These are phyloP conservation scores for Hypoxylon fuscum DNA, from an alignment of 495 filamentous ascomycete genomes.

Conservation along the genomic window DNA sequence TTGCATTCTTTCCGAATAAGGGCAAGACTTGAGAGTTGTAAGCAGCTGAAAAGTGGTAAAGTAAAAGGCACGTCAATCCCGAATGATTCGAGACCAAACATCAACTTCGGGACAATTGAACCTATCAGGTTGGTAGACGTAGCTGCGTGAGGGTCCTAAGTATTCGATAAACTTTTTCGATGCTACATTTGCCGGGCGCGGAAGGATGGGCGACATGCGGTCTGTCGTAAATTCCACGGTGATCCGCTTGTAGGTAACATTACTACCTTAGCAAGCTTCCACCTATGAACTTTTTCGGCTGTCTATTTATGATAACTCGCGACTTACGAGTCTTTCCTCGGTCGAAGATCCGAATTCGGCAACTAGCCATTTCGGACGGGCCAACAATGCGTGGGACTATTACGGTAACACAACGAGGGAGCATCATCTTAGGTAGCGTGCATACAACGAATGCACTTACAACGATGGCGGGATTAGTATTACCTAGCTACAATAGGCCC, in stretches of 20 bases:
- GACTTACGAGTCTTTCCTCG: constrained; percentile 29
- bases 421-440: constrained; percentile 9
- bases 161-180: neutral
- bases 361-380: constrained; percentile 23
- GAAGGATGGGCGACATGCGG: constrained; percentile 17
- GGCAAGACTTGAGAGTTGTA: neutral
- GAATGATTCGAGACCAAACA: constrained; percentile 10
- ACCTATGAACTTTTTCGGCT: neutral
- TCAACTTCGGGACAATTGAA: constrained; percentile 3
- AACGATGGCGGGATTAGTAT: constrained; percentile 21
- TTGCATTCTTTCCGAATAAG: constrained; percentile 23
- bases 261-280: constrained; percentile 3
- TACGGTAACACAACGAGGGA: constrained; percentile 23
- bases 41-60: constrained; percentile 33
- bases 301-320: constrained; percentile 10
- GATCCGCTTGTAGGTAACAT: constrained; percentile 23
- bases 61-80: constrained; percentile 22
- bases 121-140: constrained; percentile 18
- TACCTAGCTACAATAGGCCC: constrained; percentile 13
- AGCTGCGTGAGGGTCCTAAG: neutral
- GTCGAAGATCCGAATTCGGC: constrained; percentile 32
- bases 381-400: constrained; percentile 30
- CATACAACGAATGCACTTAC: neutral
- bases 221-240: constrained; percentile 2
- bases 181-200: constrained; percentile 16